Evolutionary conservation across 257 asterid species (phyloP), one percentile per base, ranked within the genome.

Genomic region (Coffea canephora): DNA sequence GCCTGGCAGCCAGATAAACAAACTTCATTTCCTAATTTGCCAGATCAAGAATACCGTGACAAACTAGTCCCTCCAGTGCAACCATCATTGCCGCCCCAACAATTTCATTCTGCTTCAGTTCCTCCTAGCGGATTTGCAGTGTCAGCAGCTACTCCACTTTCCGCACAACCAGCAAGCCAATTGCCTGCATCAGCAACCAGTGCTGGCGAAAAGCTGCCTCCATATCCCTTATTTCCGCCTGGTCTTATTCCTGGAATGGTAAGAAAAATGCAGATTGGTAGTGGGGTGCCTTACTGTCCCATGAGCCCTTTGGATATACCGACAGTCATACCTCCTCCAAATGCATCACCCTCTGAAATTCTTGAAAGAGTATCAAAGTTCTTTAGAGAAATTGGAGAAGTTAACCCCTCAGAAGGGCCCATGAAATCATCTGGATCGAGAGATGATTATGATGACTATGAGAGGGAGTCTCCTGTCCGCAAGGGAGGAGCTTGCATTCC

Each of bases 181-280:
- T 46, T 84, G 69, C 77, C 82, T 3, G 66, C 83, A 70, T 71
- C 86, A 31, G 34, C 34, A 61, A 55, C 82, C 69, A 87, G 83
- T 79, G 80, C 68, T 12, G 93, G 95, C 43, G 98, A 94, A 77
- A 96, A 94, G 81, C 85, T 87, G 55, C 98, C 97, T 16, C 89
- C 97, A 0, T 92, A 96, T 64, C 98, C 99, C 65, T 77, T 96
- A 78, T 96, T 96, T 69, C 99, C 99, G 0, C 99, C 99, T 0
- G 99, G 97, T 77, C 97, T 96, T 50, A 96, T 96, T 59, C 99
- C 99, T 0, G 98, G 99, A 69, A 96, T 96, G 99, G 97, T 96
- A 54, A 77, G 98, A 59, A 96, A 96, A 82, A 94, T 96, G 99
- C 99, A 94, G 89, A 94, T 96, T 68, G 99, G 99, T 67, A 96